A percentile compares a stretch with the other conserved stretches of the same genome.
These are phyloP conservation scores for Botrytis sinoallii DNA, from an alignment of 2,329 filamentous ascomycete species.

Conservation along the genomic window DNA sequence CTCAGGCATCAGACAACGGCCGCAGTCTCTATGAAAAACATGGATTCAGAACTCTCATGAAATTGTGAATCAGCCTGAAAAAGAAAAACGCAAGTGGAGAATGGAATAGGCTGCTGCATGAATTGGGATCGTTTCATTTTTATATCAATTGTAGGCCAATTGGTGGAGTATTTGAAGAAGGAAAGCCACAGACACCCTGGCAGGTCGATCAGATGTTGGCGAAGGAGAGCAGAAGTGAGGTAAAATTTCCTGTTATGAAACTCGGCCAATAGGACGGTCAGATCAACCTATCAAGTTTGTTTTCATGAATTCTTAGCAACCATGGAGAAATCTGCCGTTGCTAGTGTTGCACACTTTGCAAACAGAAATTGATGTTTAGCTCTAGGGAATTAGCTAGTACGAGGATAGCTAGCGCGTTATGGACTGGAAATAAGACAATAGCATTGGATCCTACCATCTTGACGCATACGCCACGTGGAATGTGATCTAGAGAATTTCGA, in stretches of 20 bases:
- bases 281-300: too few species aligned
- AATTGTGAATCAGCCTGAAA: neutral
- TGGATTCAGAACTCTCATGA: neutral
- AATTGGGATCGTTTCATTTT: neutral
- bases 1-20: neutral
- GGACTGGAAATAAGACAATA: neutral
- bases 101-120: neutral
- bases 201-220: neutral
- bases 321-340: neutral
- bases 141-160: neutral
- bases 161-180: neutral
- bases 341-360: neutral
- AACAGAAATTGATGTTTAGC: neutral
- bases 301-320: neutral
- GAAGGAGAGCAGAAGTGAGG: neutral
- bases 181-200: neutral
- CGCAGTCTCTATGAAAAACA: neutral
- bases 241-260: neutral
- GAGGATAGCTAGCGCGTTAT: neutral
- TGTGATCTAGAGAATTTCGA: conserved; percentile 42
- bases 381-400: rapidly evolving
- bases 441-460: neutral
- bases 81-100: neutral
- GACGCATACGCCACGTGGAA: neutral
- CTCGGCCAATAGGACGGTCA: neutral